Conservation (phyloP, 352 stramenopile genomes). For the Phytophthora kernoviae region DNA sequence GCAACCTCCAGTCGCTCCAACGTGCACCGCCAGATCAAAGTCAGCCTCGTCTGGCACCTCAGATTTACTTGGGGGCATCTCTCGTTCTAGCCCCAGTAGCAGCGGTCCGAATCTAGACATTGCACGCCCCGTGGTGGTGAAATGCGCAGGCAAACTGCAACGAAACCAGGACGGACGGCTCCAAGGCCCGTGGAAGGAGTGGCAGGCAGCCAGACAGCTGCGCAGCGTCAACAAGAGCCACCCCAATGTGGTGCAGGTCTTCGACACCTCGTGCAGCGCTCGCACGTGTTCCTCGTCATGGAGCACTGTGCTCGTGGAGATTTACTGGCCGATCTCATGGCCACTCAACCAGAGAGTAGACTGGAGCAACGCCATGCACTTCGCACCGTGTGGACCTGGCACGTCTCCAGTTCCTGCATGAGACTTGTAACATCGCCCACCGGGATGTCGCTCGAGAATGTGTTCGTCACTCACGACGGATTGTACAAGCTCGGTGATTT, state of each 20-base stretch:
- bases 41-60: conserved; percentile 32
- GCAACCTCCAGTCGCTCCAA: neutral
- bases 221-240: conserved; percentile 20
- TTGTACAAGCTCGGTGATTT: conserved; percentile 64
- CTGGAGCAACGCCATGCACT: conserved; percentile 35
- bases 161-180: conserved; percentile 18
- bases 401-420: conserved; percentile 34
- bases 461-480: conserved; percentile 46
- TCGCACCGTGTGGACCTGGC: conserved; percentile 34
- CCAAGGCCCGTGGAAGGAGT: conserved; percentile 34
- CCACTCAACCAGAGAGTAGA: conserved; percentile 27
- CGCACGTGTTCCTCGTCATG: conserved; percentile 52
- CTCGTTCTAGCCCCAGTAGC: neutral
- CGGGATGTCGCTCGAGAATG: conserved; percentile 69
- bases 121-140: conserved; percentile 25
- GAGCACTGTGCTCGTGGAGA: conserved; percentile 60
- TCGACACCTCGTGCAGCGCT: conserved; percentile 38
- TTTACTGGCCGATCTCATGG: conserved; percentile 41
- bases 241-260: conserved; percentile 44
- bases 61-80: conserved; percentile 40
- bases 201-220: conserved; percentile 27
- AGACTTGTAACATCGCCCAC: conserved; percentile 37
- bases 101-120: neutral
- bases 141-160: conserved; percentile 29
- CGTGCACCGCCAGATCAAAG: conserved; percentile 27